Conservation (phyloP, 208 protist species). For the Crithidia mellificae region DNA sequence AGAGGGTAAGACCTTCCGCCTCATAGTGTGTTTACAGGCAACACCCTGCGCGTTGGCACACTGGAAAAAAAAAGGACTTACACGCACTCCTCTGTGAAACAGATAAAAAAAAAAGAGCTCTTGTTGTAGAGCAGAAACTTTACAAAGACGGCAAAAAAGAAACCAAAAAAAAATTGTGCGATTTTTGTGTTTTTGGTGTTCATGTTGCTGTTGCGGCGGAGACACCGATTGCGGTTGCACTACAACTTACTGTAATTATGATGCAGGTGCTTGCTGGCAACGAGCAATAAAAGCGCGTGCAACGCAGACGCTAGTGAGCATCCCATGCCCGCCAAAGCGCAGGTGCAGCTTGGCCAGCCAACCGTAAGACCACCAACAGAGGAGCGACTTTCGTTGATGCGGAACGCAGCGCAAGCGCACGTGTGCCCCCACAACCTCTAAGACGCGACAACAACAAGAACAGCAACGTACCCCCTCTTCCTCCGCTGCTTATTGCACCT, state of each 20-base stretch:
- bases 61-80: conserved; percentile 1
- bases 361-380: too few species aligned
- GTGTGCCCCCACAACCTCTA: conserved; percentile 7
- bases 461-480: too few species aligned
- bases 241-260: too few species aligned
- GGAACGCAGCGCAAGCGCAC: neutral
- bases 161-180: neutral
- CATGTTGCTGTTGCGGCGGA: neutral
- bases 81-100: conserved; percentile 15
- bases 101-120: too few species aligned
- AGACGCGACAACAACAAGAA: too few species aligned
- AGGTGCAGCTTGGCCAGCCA: too few species aligned
- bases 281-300: too few species aligned
- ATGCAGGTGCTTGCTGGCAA: too few species aligned
- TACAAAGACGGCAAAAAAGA: conserved; percentile 16
- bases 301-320: too few species aligned
- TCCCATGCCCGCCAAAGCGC: too few species aligned
- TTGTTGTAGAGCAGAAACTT: conserved; percentile 7
- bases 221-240: too few species aligned
- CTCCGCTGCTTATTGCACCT: conserved; percentile 50
- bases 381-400: too few species aligned
- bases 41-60: neutral
- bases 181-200: conserved; percentile 19
- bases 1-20: neutral
- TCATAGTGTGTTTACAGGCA: neutral